Evolutionary conservation across 345 rosid species (phyloP).

Genomic region (Aurinia saxatilis): DNA sequence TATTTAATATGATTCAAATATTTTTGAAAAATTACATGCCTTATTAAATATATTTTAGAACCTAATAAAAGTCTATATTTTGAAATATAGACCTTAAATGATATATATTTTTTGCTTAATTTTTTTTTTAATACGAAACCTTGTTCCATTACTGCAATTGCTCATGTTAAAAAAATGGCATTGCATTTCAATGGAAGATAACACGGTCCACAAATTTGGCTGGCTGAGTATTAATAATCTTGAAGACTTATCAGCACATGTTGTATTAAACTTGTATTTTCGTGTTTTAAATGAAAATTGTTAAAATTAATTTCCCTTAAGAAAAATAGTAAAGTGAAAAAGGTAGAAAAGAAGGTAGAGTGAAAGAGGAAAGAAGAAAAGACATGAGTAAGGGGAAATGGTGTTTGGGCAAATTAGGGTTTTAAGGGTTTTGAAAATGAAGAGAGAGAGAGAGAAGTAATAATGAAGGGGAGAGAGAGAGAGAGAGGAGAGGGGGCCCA

Average conservation of each 20-base stretch:
- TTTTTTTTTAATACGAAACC: no score
- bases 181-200: neutral
- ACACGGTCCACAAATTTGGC: neutral
- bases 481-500: constrained; percentile 36
- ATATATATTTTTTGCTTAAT: no score
- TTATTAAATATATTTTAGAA: no score
- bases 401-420: constrained; percentile 28
- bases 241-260: neutral
- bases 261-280: neutral
- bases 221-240: constrained; percentile 1
- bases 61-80: no score
- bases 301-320: no score
- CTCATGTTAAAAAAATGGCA: no score
- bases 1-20: no score
- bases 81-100: no score
- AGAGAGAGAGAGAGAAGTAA: constrained; percentile 36
- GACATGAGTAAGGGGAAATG: constrained; percentile 11
- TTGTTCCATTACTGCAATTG: no score
- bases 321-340: constrained; percentile 1
- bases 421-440: constrained; percentile 9
- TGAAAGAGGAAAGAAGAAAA: constrained; percentile 22
- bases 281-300: neutral
- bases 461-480: constrained; percentile 46
- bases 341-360: neutral
- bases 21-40: no score